Evolutionary conservation across 2,329 filamentous ascomycete genomes (phyloP).

Genomic region (Beauveria sp.): DNA sequence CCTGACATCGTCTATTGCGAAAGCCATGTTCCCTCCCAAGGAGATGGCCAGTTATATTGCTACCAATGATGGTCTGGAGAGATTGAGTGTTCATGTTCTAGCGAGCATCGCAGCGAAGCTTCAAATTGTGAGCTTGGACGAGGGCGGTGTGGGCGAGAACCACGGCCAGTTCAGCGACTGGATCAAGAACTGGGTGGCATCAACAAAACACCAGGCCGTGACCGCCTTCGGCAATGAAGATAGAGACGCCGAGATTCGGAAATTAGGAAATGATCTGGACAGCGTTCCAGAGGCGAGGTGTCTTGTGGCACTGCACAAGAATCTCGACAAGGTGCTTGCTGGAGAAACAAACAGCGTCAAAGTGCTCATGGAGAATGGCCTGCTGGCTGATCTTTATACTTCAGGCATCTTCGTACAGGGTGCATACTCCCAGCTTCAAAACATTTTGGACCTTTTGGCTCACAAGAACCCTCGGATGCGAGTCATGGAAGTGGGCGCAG

Average conservation of each 20-base stretch:
- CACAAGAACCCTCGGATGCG: neutral
- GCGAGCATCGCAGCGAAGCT: neutral
- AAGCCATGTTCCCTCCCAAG: neutral
- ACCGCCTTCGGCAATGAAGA: neutral
- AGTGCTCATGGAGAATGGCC: neutral
- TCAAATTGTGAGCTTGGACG: neutral
- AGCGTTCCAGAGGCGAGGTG: neutral
- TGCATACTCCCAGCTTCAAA: neutral
- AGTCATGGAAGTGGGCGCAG: slow-evolving; percentile 29
- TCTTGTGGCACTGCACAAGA: neutral
- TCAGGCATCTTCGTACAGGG: neutral
- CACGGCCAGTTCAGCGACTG: neutral
- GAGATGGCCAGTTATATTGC: neutral
- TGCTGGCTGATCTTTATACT: neutral
- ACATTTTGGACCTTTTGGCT: neutral
- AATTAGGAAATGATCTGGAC: neutral
- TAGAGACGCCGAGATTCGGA: neutral
- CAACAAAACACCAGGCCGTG: neutral
- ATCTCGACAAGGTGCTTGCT: neutral
- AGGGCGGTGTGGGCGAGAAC: neutral
- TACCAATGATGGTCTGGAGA: neutral
- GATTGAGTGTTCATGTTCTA: neutral
- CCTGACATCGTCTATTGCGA: neutral
- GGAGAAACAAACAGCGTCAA: neutral
- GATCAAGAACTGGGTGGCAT: neutral